These are phyloP conservation scores for Xerocomellus intermedius DNA, from an alignment of 768 basidiomycete genomes.

Conservation along the genomic window DNA sequence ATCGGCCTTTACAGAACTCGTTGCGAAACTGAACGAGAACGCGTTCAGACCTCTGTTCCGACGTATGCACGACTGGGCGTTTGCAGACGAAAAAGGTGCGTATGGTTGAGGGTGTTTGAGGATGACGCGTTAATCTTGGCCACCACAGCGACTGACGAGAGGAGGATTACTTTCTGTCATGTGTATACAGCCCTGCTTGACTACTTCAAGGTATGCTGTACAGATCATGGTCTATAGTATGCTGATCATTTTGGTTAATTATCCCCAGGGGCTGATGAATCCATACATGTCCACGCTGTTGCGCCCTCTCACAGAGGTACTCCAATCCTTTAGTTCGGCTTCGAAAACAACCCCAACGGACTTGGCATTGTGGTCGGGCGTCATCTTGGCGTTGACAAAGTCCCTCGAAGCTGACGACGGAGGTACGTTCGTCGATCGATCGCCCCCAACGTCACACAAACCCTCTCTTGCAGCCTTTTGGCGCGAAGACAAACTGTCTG, in stretches of 20 bases:
- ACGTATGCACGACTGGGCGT: slow-evolving; percentile 93
- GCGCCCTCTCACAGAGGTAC: slow-evolving; percentile 59
- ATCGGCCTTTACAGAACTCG: slow-evolving; percentile 81
- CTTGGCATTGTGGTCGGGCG: slow-evolving; percentile 57
- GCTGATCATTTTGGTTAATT: not conserved
- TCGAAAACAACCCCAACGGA: slow-evolving; percentile 26
- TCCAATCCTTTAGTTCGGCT: slow-evolving; percentile 48
- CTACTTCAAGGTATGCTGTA: slow-evolving; percentile 74
- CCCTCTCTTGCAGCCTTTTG: slow-evolving; percentile 68
- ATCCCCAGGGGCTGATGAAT: slow-evolving; percentile 71
- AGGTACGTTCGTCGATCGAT: slow-evolving; percentile 43
- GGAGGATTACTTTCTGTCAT: slow-evolving; percentile 72
- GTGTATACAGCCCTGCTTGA: slow-evolving; percentile 72
- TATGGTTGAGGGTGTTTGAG: not conserved
- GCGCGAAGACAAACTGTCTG: slow-evolving; percentile 77
- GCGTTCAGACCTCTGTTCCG: slow-evolving; percentile 92
- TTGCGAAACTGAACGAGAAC: slow-evolving; percentile 89
- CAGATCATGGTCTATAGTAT: not conserved
- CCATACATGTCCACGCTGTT: slow-evolving; percentile 85
- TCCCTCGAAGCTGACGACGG: slow-evolving; percentile 79
- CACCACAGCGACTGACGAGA: slow-evolving; percentile 34
- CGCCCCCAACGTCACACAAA: not conserved
- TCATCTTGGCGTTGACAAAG: slow-evolving; percentile 62
- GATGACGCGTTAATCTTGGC: not conserved
- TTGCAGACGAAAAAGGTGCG: slow-evolving; percentile 53